These are phyloP conservation scores for Hanseniaspora thailandica DNA, from an alignment of 805 yeast species.

Conservation along the genomic window DNA sequence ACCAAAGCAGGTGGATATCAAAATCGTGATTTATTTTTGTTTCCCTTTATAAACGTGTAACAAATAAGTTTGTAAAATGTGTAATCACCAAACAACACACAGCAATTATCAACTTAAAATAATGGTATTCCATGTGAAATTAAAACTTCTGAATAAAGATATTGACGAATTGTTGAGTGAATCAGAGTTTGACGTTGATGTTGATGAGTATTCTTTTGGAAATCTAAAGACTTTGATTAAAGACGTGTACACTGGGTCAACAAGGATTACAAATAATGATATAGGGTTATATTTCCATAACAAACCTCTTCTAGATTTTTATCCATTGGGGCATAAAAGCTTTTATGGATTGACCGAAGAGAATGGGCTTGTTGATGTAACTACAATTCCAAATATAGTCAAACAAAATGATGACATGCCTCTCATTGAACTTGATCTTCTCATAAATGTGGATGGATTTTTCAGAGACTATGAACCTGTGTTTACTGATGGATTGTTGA, in stretches of 20 bases:
- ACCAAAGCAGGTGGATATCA: no score
- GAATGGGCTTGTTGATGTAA: background rate
- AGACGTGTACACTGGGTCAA: slow-evolving; percentile 2
- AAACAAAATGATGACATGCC: background rate
- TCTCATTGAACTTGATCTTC: slow-evolving; percentile 21
- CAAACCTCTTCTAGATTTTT: background rate
- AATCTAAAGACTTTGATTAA: background rate
- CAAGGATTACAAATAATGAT: slow-evolving; percentile 5
- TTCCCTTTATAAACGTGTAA: no score
- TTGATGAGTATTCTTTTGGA: background rate
- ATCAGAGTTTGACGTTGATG: background rate
- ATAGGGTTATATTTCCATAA: background rate
- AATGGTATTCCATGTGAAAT: background rate
- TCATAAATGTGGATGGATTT: slow-evolving; percentile 20
- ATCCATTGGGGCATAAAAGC: background rate
- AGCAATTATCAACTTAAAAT: background rate
- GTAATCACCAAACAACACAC: background rate
- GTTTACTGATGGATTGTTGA: slow-evolving; percentile 1
- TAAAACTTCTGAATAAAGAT: background rate
- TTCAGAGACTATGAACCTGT: slow-evolving; percentile 18
- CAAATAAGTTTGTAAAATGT: no score
- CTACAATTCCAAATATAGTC: no score
- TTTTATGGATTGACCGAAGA: background rate
- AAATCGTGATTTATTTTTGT: no score
- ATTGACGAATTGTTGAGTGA: background rate